Evolutionary conservation across 331 rosid genomes (phyloP).

Genomic region (Cydonia oblonga): DNA sequence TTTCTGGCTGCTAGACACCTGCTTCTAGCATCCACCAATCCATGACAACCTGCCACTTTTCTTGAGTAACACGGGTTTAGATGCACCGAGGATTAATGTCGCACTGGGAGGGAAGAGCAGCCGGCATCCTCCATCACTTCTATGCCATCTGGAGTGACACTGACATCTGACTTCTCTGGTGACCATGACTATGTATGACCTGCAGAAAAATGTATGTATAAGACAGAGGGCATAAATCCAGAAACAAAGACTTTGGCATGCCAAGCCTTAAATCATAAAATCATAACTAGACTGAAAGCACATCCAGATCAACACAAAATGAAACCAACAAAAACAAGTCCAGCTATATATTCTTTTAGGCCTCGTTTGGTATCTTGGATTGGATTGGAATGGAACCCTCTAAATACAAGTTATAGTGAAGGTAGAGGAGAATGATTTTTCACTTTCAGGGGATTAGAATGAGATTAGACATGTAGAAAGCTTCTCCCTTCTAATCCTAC

Average conservation of each 20-base stretch:
- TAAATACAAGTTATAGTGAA: neutral
- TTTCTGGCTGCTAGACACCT: constrained; percentile 49
- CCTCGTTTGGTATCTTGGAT: neutral
- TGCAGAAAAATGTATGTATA: constrained; percentile 25
- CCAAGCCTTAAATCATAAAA: neutral
- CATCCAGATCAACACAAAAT: neutral
- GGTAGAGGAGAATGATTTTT: neutral
- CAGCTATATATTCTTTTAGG: neutral
- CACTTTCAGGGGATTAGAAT: neutral
- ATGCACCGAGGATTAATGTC: constrained; percentile 46
- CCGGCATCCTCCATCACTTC: constrained; percentile 54
- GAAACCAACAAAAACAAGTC: neutral
- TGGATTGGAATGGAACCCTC: neutral
- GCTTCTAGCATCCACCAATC: constrained; percentile 57
- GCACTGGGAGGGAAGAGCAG: constrained; percentile 39
- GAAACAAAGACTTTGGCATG: neutral
- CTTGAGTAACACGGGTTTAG: constrained; percentile 38
- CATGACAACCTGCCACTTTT: constrained; percentile 50
- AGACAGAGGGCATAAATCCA: neutral
- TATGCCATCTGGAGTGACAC: constrained; percentile 62
- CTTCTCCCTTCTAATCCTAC: neutral
- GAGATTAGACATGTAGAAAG: neutral
- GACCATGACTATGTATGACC: constrained; percentile 80
- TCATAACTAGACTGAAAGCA: neutral
- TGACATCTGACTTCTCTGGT: constrained; percentile 65